Base-by-base conservation (phyloP, 2,329 filamentous ascomycete genomes). In the Trichoderma sp. region DNA sequence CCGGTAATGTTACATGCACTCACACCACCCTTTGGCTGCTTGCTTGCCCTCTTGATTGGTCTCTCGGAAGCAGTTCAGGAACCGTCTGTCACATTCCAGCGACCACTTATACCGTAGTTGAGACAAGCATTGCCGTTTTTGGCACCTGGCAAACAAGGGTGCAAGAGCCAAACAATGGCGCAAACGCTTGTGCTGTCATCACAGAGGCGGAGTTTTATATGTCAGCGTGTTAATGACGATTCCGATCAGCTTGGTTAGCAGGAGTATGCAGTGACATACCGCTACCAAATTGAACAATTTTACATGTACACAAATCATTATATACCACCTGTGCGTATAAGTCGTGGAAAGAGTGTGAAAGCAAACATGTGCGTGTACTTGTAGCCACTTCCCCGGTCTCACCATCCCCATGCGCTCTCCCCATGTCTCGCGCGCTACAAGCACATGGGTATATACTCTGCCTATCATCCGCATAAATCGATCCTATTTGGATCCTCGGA, bases 61-160 rank as follows among this genome's bases (percentile, higher is more conserved):
- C 21, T 33, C 61, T 43, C 61, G 8, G 64, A 29, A 59, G 60
- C 58, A 31, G 63, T 37, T 16, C n/a, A 24, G 47, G 47, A 24
- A 66, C 53, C 37, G 24, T 59, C 52, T 43, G 53, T 69, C 67
- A 69, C 67, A 64, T 62, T 64, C 31, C 64, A 59, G 55, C 37
- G n/a, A 58, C 29, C 14, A 33, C 53, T 27, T 47, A 10, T 19
- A 27, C 24, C 16, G 29, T 53, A 53, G 43, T 21, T 13, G n/a
- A 49, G 19, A 55, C 49, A 55, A 33, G 16, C 24, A 21, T 24
- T 8, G 47, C 19, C 6, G 2, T n/a, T 43, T n/a, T 14, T 11
- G 31, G 29, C 37, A 24, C 6, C 52, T 16, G 5, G 52, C 27
- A 55, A 16, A 27, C 47, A 24, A 5, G 40, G 40, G 19, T 43